phyloP scores from a whole-genome alignment of 306 rosid genomes.

The Fragaria iinumae region DNA sequence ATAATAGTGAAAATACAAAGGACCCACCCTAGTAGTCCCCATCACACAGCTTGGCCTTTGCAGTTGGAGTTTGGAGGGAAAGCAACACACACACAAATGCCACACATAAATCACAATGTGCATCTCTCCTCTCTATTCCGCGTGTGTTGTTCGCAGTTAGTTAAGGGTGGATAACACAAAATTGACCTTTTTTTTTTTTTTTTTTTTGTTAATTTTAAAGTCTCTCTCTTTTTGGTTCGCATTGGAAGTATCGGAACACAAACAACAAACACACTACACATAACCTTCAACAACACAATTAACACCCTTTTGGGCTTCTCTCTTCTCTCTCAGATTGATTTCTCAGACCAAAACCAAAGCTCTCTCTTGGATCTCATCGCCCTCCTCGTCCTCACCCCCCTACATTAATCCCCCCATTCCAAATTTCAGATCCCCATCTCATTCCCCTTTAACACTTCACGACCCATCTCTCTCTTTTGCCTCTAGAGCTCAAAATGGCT shows the following conservation, averaged over 20 bases:
- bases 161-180: constrained; percentile 13
- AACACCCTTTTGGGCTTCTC: neutral
- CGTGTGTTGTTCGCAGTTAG: constrained; percentile 25
- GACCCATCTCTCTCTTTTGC: neutral
- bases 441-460: neutral
- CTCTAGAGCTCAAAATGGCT: constrained; percentile 17
- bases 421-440: constrained; percentile 6
- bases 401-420: constrained; percentile 4
- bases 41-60: neutral
- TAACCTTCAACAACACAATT: neutral
- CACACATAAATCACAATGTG: neutral
- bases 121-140: neutral
- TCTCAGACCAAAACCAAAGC: constrained; percentile 12
- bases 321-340: constrained; percentile 17
- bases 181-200: neutral
- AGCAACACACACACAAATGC: neutral
- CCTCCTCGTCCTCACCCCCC: constrained; percentile 12
- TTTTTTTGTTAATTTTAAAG: neutral
- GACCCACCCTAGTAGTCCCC: neutral
- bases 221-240: neutral
- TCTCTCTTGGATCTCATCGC: constrained; percentile 46
- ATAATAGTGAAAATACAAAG: neutral
- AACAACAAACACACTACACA: neutral
- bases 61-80: constrained; percentile 4
- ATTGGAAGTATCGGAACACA: constrained; percentile 40